phyloP scores from a whole-genome alignment of 2,329 filamentous ascomycete genomes.

The Ascomycota sp. region DNA sequence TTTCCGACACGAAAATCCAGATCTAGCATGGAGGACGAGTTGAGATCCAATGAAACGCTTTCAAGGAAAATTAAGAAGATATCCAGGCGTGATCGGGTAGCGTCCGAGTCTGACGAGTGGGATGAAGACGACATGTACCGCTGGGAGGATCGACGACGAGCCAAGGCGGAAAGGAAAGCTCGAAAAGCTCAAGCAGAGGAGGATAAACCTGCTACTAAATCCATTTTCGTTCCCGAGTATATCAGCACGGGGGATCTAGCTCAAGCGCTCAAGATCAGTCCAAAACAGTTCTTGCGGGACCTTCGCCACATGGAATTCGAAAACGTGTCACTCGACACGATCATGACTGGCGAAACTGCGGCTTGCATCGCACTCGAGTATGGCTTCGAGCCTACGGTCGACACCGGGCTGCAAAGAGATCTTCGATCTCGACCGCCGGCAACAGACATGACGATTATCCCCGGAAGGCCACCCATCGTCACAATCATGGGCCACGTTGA shows the following conservation, averaged over 20 bases:
- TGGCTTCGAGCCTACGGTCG: constrained; percentile 69
- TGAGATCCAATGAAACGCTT: no score
- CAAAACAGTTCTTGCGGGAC: constrained; percentile 51
- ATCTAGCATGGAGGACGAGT: no score
- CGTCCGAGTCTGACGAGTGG: constrained; percentile 16
- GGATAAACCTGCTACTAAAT: constrained; percentile 24
- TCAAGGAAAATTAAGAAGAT: constrained; percentile 9
- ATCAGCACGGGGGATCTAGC: constrained; percentile 78
- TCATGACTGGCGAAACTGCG: constrained; percentile 80
- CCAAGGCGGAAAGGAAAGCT: constrained; percentile 21
- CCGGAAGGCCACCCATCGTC: constrained; percentile 70
- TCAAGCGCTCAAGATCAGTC: constrained; percentile 48
- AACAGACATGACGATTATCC: constrained; percentile 47
- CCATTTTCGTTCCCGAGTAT: constrained; percentile 69
- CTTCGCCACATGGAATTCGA: constrained; percentile 80
- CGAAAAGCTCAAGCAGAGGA: constrained; percentile 18
- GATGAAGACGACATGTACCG: constrained; percentile 17
- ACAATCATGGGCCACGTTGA: constrained; percentile 99
- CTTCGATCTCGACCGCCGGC: constrained; percentile 47
- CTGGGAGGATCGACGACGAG: constrained; percentile 18
- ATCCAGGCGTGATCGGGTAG: constrained; percentile 5
- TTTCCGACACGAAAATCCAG: no score
- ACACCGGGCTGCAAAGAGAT: constrained; percentile 45
- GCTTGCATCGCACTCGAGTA: constrained; percentile 82
- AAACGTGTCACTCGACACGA: constrained; percentile 58